Evolutionary conservation across 2,329 filamentous ascomycete species (phyloP).

Genomic region (Nothophoma quercina): DNA sequence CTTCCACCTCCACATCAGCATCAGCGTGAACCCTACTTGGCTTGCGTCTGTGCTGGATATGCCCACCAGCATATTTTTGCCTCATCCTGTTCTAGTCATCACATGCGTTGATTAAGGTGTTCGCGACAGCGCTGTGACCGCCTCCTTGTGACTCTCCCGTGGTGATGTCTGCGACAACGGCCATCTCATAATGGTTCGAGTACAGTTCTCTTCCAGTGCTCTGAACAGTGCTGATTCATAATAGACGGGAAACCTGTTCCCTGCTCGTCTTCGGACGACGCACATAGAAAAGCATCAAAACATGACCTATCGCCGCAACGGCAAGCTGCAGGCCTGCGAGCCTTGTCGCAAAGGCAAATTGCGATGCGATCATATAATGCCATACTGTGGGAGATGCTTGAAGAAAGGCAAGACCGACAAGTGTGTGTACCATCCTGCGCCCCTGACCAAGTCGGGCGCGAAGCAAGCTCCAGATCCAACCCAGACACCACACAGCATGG

Average conservation of each 20-base stretch:
- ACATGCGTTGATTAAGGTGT: not conserved
- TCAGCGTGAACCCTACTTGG: not conserved
- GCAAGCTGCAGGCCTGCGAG: constrained; percentile 50
- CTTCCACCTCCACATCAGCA: not conserved
- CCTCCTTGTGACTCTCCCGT: not conserved
- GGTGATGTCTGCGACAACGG: not conserved
- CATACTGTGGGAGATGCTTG: constrained; percentile 43
- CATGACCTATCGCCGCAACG: constrained; percentile 43
- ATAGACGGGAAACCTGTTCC: constrained; percentile 41
- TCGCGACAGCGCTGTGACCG: not conserved
- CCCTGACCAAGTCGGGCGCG: constrained; percentile 36
- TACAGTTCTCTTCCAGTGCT: not conserved
- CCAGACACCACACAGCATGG: constrained; percentile 10
- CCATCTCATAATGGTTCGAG: constrained; percentile 10
- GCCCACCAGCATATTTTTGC: not conserved
- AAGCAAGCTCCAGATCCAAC: constrained; percentile 17
- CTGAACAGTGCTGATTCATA: not conserved
- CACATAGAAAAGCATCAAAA: constrained; percentile 40
- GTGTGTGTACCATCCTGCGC: constrained; percentile 49
- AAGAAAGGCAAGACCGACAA: constrained; percentile 36
- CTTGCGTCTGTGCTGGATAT: not conserved
- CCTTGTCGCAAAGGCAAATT: constrained; percentile 48
- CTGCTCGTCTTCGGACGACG: constrained; percentile 33
- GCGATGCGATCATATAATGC: constrained; percentile 47
- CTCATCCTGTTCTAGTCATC: no score